Conservation (phyloP, 2,329 filamentous ascomycete species). For the Hymenoscyphus scutula region DNA sequence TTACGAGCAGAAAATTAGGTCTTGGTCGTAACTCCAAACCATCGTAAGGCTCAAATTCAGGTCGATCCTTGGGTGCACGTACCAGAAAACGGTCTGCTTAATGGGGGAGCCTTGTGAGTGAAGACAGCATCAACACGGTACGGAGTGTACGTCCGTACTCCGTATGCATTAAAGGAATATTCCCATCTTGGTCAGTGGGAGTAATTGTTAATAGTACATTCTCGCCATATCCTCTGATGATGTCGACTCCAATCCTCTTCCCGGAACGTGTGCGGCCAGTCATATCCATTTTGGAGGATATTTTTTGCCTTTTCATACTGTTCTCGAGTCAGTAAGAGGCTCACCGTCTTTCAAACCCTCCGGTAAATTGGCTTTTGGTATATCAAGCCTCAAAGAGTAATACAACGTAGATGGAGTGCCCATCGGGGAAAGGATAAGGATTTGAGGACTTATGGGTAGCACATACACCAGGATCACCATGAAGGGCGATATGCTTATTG, state of each 20-base stretch:
- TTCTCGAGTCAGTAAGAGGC: neutral
- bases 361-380: neutral
- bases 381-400: neutral
- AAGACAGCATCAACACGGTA: neutral
- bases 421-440: too few species aligned
- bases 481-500: neutral
- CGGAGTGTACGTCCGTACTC: too few species aligned
- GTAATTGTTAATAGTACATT: conserved; percentile 4
- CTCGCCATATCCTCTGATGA: conserved; percentile 12
- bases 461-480: conserved; percentile 2
- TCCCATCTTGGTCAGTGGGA: neutral
- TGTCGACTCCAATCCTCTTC: conserved; percentile 9
- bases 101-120: neutral
- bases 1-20: neutral
- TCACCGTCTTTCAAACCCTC: neutral
- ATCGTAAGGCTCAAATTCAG: neutral
- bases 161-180: too few species aligned
- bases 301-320: conserved; percentile 9
- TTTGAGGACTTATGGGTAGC: neutral
- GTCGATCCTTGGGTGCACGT: neutral
- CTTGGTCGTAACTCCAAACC: neutral
- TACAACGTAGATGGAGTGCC: neutral
- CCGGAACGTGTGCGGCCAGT: conserved; percentile 7
- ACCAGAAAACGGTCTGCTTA: neutral
- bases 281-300: conserved; percentile 6